A percentile compares a stretch with the other conserved stretches of the same genome.
Evolutionary conservation across 345 rosid species (phyloP).

Genomic region (Raphanus sativus): DNA sequence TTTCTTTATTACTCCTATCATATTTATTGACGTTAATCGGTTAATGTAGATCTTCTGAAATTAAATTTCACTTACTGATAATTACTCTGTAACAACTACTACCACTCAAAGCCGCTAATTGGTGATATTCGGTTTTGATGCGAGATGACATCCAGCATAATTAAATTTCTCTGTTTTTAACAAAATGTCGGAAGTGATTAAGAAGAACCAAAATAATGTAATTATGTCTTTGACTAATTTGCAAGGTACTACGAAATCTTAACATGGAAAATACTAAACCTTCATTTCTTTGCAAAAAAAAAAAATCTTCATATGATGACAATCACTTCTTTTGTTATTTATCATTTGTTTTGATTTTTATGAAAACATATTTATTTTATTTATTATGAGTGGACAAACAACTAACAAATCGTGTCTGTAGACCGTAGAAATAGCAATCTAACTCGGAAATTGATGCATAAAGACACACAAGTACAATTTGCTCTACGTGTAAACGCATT

Average conservation of each 20-base stretch:
- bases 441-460: neutral
- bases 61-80: neutral
- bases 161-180: neutral
- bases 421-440: neutral
- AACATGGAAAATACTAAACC: neutral
- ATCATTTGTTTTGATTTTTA: neutral
- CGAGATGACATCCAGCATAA: neutral
- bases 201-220: neutral
- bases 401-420: neutral
- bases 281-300: neutral
- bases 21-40: neutral
- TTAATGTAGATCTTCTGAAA: neutral
- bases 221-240: constrained; percentile 4
- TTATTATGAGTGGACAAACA: neutral
- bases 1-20: neutral
- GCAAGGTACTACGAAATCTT: neutral
- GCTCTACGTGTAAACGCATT: neutral
- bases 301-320: neutral
- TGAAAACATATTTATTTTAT: neutral
- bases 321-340: neutral
- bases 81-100: neutral
- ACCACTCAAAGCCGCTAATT: neutral
- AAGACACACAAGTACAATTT: neutral
- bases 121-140: neutral
- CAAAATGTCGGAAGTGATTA: neutral